These are phyloP conservation scores for Henckelia pumila DNA, from an alignment of 257 asterid species.

Conservation along the genomic window DNA sequence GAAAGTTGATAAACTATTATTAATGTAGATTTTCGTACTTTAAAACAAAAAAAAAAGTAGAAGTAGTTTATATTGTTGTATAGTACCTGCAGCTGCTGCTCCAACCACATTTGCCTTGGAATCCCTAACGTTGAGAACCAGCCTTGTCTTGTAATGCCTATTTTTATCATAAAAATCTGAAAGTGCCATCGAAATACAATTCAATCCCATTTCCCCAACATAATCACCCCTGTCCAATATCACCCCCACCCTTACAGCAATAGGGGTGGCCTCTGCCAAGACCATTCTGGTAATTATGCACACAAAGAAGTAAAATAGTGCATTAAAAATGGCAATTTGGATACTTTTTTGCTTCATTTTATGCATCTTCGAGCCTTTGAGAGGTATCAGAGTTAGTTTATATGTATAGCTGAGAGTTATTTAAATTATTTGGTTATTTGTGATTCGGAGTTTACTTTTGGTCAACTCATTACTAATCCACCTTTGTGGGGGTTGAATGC, in stretches of 20 bases:
- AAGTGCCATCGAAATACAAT: constrained; percentile 60
- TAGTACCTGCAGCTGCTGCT: constrained; percentile 57
- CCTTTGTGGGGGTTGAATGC: too few species aligned
- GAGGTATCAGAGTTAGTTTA: background rate
- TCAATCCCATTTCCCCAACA: constrained; percentile 36
- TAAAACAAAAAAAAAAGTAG: too few species aligned
- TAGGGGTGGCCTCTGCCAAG: constrained; percentile 18
- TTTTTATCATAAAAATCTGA: constrained; percentile 47
- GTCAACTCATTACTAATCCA: too few species aligned
- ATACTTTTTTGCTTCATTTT: background rate
- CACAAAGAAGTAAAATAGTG: background rate
- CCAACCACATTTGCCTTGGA: constrained; percentile 36
- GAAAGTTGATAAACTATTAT: too few species aligned
- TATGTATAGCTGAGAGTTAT: background rate
- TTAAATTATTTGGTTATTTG: too few species aligned
- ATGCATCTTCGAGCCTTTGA: background rate
- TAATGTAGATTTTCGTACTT: too few species aligned
- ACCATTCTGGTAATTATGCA: background rate
- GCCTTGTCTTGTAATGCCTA: constrained; percentile 32
- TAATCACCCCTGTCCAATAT: constrained; percentile 39
- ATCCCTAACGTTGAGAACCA: constrained; percentile 36
- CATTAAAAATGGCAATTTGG: background rate
- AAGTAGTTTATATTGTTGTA: too few species aligned
- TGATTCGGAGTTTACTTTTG: too few species aligned
- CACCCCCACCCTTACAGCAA: constrained; percentile 47